A percentile compares a stretch with the other conserved stretches of the same genome.
These are phyloP conservation scores for Cladorrhinum samala DNA, from an alignment of 495 filamentous ascomycete genomes.

Conservation along the genomic window DNA sequence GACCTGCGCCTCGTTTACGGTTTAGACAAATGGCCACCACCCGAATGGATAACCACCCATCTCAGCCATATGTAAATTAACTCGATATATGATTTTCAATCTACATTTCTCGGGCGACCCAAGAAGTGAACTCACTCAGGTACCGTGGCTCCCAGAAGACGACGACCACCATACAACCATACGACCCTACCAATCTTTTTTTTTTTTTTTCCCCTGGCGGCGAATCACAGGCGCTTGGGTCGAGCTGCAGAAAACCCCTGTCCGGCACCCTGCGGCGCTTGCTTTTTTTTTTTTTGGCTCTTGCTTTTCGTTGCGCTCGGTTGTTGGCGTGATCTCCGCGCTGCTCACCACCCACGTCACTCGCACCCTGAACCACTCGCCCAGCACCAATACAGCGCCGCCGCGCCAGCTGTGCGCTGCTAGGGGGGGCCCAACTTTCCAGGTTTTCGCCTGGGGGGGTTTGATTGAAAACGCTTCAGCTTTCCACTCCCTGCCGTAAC, in stretches of 20 bases:
- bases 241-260: slow-evolving; percentile 7
- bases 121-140: not conserved
- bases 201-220: not conserved
- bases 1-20: not conserved
- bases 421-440: not conserved
- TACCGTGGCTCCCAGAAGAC: not conserved
- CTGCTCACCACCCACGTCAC: slow-evolving; percentile 15
- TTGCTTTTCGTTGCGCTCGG: slow-evolving; percentile 13
- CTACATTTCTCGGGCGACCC: not conserved
- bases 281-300: slow-evolving; percentile 8
- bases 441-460: not conserved
- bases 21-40: not conserved
- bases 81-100: not conserved
- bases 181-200: too few species aligned
- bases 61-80: slow-evolving; percentile 1
- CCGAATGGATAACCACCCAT: not conserved
- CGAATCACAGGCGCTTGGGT: slow-evolving; percentile 4
- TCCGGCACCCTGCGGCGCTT: slow-evolving; percentile 5
- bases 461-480: slow-evolving; percentile 2
- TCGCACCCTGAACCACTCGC: slow-evolving; percentile 4
- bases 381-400: not conserved
- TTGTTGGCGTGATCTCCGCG: slow-evolving; percentile 11
- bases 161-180: not conserved
- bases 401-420: not conserved
- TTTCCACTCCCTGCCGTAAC: not conserved